These are phyloP conservation scores for Saturnispora besseyi DNA, from an alignment of 805 yeast species.

Conservation along the genomic window DNA sequence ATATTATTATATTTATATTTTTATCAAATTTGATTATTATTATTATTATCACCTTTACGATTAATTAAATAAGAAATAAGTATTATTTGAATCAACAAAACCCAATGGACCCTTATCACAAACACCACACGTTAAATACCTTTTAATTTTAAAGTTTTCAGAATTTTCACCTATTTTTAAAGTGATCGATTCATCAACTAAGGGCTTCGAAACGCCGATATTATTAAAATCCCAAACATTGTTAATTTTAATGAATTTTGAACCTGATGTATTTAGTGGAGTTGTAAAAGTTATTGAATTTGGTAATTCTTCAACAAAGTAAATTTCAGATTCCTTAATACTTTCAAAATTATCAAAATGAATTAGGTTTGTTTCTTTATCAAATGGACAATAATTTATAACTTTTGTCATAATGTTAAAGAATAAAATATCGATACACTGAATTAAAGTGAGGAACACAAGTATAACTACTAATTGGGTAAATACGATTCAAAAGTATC, in stretches of 20 bases:
- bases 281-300: constrained; percentile 6
- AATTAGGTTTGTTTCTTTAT: constrained; percentile 11
- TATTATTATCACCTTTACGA: not conserved
- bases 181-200: not conserved
- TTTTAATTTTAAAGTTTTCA: constrained; percentile 31
- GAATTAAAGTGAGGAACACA: not conserved
- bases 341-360: constrained; percentile 4
- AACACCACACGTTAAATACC: constrained; percentile 61
- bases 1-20: constrained; percentile 6
- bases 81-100: constrained; percentile 36
- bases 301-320: not conserved
- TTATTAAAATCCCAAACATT: constrained; percentile 79
- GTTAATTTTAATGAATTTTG: constrained; percentile 24
- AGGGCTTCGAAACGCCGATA: constrained; percentile 56
- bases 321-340: not conserved
- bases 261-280: not conserved
- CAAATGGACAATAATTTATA: constrained; percentile 14
- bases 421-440: no score
- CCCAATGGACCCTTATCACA: constrained; percentile 78
- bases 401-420: not conserved
- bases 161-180: constrained; percentile 14
- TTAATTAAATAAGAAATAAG: not conserved
- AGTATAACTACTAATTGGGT: not conserved
- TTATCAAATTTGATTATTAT: constrained; percentile 2
- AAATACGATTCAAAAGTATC: not conserved